Conservation (phyloP, 2,329 filamentous ascomycete species). For the Metarhizium sp. region DNA sequence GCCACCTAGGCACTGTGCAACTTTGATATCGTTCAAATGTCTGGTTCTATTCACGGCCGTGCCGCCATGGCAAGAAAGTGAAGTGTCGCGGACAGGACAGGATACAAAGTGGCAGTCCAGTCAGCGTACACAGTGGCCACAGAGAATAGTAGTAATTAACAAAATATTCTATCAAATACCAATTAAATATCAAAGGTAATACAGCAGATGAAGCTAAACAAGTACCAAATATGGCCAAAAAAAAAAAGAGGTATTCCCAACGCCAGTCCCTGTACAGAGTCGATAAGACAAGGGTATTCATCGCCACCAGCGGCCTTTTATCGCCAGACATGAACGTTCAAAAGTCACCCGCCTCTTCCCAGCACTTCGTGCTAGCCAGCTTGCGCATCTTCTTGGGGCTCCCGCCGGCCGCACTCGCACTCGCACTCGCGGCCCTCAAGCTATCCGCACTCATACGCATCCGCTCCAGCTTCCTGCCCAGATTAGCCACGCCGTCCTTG, state of each 20-base stretch:
- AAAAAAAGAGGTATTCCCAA: background rate
- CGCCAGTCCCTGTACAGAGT: background rate
- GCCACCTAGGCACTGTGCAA: too few relatives aligned
- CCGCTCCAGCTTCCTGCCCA: slow-evolving; percentile 40
- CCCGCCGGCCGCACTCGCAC: slow-evolving; percentile 17
- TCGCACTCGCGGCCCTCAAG: slow-evolving; percentile 13
- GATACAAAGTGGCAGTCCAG: too few relatives aligned
- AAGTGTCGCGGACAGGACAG: too few relatives aligned
- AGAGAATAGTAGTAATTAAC: too few relatives aligned
- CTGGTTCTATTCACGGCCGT: too few relatives aligned
- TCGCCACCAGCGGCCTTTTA: background rate
- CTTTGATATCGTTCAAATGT: too few relatives aligned
- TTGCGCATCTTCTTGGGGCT: slow-evolving; percentile 48
- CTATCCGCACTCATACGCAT: slow-evolving; percentile 37
- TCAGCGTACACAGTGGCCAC: too few relatives aligned
- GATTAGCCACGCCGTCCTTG: slow-evolving; percentile 20
- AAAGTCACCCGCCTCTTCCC: slow-evolving; percentile 34
- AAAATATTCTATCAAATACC: too few relatives aligned
- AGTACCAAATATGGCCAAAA: background rate
- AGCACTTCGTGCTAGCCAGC: slow-evolving; percentile 33
- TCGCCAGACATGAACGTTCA: too few relatives aligned
- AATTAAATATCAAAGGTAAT: background rate
- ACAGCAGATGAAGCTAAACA: background rate
- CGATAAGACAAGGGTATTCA: background rate
- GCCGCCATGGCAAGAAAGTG: too few relatives aligned